Evolutionary conservation across 1,139 yeast species (phyloP), one percentile per base, ranked within the genome.

Genomic region (Saccharomyces hybrid): DNA sequence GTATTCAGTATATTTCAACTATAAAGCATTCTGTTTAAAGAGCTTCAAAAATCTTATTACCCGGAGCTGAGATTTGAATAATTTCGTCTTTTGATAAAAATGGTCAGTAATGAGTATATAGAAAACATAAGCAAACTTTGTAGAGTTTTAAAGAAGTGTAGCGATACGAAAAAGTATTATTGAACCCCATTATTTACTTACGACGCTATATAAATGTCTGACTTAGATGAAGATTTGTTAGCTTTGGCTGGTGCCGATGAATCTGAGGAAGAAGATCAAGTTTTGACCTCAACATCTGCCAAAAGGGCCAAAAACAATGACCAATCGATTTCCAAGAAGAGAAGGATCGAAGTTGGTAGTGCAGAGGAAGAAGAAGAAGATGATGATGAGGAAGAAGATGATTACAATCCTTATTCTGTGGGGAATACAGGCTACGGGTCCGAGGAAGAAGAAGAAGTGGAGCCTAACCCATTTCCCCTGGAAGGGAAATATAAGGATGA

Each of bases 401-500:
- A 72, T 47, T 72, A 70, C 49, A 70, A 69, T 56, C 68, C 70
- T 32, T 69, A 61, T 3, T 62, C 58, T 12, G 53, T 59, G 27
- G 56, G 63, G 55, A 54, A 57, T 48, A 55, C 48, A 42, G 52
- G 52, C 51, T 61, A 54, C 31, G 56, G 53, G 47, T 54, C 29
- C 42, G 51, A 61, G 2, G 69, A 61, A 4, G 69, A 64, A 27
- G 64, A 58, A 6, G 68, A 63, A 12, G 71, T 68, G 51, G 75
- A 74, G 54, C 66, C 75, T 53, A 79, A 86, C 61, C 99, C 98
- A 6, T 93, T 91, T 69, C 99, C 99, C 2, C 73, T 93, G 56
- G 97, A 90, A 68, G 96, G 96, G 14, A 89, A 89, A 66, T 93
- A 84, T 74, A 87, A 83, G 65, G 87, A 90, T 70, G 96, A 84